Conservation (phyloP, 2,329 filamentous ascomycete genomes). For the Verticillium dahliae region DNA sequence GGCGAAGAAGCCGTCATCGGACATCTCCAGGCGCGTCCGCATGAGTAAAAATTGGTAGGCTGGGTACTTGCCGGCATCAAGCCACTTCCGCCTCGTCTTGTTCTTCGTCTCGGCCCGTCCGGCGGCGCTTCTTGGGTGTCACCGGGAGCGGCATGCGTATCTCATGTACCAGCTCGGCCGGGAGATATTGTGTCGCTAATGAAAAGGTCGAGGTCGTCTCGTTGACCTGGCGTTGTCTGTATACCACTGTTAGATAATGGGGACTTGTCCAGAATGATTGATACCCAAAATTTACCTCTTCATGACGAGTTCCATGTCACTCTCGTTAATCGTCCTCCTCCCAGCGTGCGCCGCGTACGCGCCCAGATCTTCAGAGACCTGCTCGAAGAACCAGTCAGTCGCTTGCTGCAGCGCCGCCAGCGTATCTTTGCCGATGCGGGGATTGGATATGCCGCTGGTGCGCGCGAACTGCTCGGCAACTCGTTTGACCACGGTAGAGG, state of each 20-base stretch:
- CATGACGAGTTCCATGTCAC: slow-evolving; percentile 76
- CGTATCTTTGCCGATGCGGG: slow-evolving; percentile 67
- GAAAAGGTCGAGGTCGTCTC: slow-evolving; percentile 71
- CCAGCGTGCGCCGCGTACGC: slow-evolving; percentile 77
- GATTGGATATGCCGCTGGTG: slow-evolving; percentile 56
- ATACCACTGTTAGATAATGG: slow-evolving; percentile 22
- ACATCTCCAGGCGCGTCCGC: slow-evolving; percentile 65
- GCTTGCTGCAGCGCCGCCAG: slow-evolving; percentile 71
- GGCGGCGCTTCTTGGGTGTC: slow-evolving; percentile 40
- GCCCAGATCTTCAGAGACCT: slow-evolving; percentile 71
- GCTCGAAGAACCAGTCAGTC: slow-evolving; percentile 89
- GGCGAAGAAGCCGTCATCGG: slow-evolving; percentile 74
- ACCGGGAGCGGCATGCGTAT: slow-evolving; percentile 62
- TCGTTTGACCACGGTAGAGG: slow-evolving; percentile 66
- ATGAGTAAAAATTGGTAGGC: slow-evolving; percentile 68
- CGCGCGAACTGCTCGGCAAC: slow-evolving; percentile 66
- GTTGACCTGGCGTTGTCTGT: slow-evolving; percentile 71
- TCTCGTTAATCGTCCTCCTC: slow-evolving; percentile 79
- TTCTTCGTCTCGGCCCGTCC: slow-evolving; percentile 6
- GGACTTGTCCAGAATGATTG: slow-evolving; percentile 12
- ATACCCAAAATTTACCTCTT: slow-evolving; percentile 55
- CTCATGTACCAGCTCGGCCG: slow-evolving; percentile 76
- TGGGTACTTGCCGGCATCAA: slow-evolving; percentile 21
- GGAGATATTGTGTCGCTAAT: slow-evolving; percentile 75
- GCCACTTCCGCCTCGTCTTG: slow-evolving; percentile 35